These are phyloP conservation scores for Cryphonectria nitschkei DNA, from an alignment of 2,329 filamentous ascomycete genomes.

Conservation along the genomic window DNA sequence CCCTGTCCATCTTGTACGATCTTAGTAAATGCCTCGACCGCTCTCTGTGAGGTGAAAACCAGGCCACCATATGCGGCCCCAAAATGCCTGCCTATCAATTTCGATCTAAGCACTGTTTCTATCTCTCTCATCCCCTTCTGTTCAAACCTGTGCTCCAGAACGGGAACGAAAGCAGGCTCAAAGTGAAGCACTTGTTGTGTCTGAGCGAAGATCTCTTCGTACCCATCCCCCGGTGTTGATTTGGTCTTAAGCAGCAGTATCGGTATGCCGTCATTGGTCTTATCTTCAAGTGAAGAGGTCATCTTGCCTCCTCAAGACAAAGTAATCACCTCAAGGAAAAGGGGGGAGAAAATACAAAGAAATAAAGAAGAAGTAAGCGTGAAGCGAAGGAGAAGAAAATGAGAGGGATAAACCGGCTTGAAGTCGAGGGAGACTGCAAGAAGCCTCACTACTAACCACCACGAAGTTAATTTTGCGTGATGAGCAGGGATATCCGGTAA, in stretches of 20 bases:
- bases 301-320: slow-evolving; percentile 12
- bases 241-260: slow-evolving; percentile 79
- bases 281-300: slow-evolving; percentile 14
- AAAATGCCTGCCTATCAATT: slow-evolving; percentile 44
- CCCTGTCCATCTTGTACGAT: slow-evolving; percentile 60
- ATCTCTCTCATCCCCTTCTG: slow-evolving; percentile 61
- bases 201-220: slow-evolving; percentile 67
- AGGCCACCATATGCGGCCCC: slow-evolving; percentile 68
- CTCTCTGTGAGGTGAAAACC: slow-evolving; percentile 82
- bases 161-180: slow-evolving; percentile 72
- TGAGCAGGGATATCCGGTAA: background rate
- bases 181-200: slow-evolving; percentile 51
- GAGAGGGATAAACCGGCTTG: background rate
- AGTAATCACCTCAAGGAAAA: background rate
- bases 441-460: background rate
- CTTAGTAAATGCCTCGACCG: slow-evolving; percentile 75
- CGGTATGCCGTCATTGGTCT: slow-evolving; percentile 45
- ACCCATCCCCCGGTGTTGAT: slow-evolving; percentile 71
- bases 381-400: no score
- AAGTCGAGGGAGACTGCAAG: background rate
- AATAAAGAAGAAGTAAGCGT: background rate
- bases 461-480: background rate
- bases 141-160: slow-evolving; percentile 72
- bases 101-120: slow-evolving; percentile 50
- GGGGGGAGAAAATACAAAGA: background rate